These are phyloP conservation scores for Colletotrichum musae DNA, from an alignment of 2,329 filamentous ascomycete genomes.

Conservation along the genomic window DNA sequence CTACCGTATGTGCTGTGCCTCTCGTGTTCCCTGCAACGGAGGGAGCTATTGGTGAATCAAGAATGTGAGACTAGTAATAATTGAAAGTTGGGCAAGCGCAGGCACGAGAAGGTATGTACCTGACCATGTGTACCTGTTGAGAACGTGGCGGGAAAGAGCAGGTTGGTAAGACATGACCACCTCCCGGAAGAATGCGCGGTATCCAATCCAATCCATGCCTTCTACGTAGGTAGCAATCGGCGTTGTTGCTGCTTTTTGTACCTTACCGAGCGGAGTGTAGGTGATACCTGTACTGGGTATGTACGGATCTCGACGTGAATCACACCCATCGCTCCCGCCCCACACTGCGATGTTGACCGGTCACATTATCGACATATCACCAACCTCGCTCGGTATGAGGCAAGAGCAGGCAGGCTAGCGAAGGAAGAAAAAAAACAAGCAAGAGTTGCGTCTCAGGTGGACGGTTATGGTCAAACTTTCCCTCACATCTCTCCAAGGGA, in stretches of 20 bases:
- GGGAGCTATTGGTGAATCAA: not conserved
- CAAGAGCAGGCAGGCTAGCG: not conserved
- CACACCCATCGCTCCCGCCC: not conserved
- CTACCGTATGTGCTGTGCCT: too few species aligned
- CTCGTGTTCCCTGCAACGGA: not conserved
- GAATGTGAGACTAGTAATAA: conserved; percentile 8
- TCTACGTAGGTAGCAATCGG: not conserved
- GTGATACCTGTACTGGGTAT: too few species aligned
- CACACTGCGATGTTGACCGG: not conserved
- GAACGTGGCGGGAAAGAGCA: conserved; percentile 9
- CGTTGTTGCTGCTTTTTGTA: conserved; percentile 1
- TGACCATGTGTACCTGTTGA: not conserved
- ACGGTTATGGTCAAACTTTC: conserved; percentile 10
- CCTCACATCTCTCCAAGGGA: conserved; percentile 16
- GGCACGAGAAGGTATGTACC: too few species aligned
- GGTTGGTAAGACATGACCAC: conserved; percentile 1
- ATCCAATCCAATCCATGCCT: too few species aligned
- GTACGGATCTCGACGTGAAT: conserved; percentile 10
- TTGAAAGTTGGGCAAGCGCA: not conserved
- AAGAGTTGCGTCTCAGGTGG: conserved; percentile 11
- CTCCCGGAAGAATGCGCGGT: not conserved
- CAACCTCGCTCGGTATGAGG: too few species aligned
- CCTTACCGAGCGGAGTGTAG: not conserved
- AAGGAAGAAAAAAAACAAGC: not conserved
- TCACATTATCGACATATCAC: not conserved